Base-by-base conservation (phyloP, 1,139 yeast species). In the Tardiomyces blankii region DNA sequence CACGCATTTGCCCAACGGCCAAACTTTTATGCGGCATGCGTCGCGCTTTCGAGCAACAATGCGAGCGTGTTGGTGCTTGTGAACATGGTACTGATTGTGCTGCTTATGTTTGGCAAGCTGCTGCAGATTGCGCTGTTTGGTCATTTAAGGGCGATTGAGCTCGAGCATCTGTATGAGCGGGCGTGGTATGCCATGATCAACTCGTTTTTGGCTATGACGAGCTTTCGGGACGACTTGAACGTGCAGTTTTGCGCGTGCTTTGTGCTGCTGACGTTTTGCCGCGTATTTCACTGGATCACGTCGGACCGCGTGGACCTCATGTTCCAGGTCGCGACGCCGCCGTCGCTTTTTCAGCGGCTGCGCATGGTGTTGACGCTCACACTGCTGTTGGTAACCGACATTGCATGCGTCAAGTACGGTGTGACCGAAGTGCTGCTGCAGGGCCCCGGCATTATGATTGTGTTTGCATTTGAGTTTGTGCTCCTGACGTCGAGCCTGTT, bases 391-490 rank as follows among this genome's bases (percentile, higher is more conserved):
- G 57, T 64, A 12, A 51, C 73, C 18, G 94, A 85, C 61, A 65
- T 72, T 49, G 57, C 68, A 23, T 63, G 80, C 48, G 76, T 85
- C 28, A 69, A 70, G 45, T 67, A 74, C 42, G 75, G 86, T 52
- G 75, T 80, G 12, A 75, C 75, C 53, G 82, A 78, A 53, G 74
- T 80, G 2, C 73, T 78, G 51, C 41, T 51, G 2, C 52, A 52
- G 13, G 62, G 68, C 56, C 62, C 77, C 61, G 54, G 76, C 61
- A 59, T 63, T 58, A 79, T 70, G 80, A 71, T 56, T 74, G 62
- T 66, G 64, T 81, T 85, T 63, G 91, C 91, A 0, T 80, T 86
- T 60, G 93, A 85, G 55, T 82, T 82, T 61, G 80, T 85, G 4
- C 67, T 84, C 44, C 70, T 82, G 49, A 75, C 78, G 14, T 70